Percentiles rank a stretch among this genome's conserved stretches.
Evolutionary conservation across 2,329 filamentous ascomycete species (phyloP).

Genomic region (Verticillium alfalfae): DNA sequence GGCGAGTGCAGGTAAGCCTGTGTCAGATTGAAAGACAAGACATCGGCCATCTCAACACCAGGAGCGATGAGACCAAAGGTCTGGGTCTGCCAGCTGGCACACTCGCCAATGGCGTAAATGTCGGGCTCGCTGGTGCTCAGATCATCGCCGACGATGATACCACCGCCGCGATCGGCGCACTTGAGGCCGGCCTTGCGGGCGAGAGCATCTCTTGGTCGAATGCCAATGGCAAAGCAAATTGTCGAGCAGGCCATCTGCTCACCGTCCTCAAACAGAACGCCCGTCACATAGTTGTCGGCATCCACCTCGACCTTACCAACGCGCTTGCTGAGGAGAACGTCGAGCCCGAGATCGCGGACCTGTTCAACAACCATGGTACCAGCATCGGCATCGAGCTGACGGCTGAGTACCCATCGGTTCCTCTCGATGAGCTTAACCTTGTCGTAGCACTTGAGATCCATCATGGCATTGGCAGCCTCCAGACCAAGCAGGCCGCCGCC

Average conservation of each 20-base stretch:
- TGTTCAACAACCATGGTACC: conserved; percentile 78
- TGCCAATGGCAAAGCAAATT: conserved; percentile 86
- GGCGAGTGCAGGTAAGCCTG: conserved; percentile 68
- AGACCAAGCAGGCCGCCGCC: conserved; percentile 81
- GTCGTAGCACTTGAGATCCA: conserved; percentile 70
- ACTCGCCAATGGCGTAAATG: conserved; percentile 87
- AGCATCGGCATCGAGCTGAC: conserved; percentile 78
- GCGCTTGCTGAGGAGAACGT: conserved; percentile 71
- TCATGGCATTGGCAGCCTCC: conserved; percentile 88
- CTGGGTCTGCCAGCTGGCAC: conserved; percentile 81
- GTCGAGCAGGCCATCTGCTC: conserved; percentile 72
- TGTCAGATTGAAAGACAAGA: conserved; percentile 86
- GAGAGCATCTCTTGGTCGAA: conserved; percentile 74
- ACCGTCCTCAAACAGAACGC: conserved; percentile 76
- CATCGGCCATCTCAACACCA: conserved; percentile 87
- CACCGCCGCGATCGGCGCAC: conserved; percentile 67
- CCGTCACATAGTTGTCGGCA: conserved; percentile 61
- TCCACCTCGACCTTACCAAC: conserved; percentile 68
- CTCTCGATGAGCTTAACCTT: conserved; percentile 76
- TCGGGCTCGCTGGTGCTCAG: conserved; percentile 65
- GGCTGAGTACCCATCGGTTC: conserved; percentile 74
- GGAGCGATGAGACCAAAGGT: conserved; percentile 87
- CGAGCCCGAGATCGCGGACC: conserved; percentile 70
- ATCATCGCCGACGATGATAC: conserved; percentile 64
- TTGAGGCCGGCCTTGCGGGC: conserved; percentile 64